phyloP scores from a whole-genome alignment of 345 rosid genomes.

The Lumnitzera littorea region DNA sequence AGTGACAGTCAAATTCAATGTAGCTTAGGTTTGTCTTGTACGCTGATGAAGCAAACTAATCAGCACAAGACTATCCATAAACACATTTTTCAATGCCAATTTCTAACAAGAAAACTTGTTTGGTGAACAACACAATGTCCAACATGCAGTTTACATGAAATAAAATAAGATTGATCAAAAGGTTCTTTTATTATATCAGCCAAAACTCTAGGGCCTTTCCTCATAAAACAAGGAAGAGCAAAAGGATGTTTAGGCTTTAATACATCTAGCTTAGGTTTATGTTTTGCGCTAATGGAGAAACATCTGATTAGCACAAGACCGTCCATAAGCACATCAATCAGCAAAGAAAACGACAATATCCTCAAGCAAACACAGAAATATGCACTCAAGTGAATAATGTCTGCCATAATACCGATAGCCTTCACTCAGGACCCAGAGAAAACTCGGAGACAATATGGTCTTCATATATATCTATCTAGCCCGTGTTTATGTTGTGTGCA shows the following conservation, averaged over 20 bases:
- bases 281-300: constrained; percentile 14
- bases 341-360: not conserved
- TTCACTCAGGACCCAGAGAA: too few species aligned
- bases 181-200: not conserved
- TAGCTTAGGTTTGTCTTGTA: constrained; percentile 52
- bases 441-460: too few species aligned
- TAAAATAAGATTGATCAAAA: not conserved
- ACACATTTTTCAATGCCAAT: constrained; percentile 8
- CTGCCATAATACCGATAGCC: not conserved
- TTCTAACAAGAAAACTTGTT: too few species aligned
- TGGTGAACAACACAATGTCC: too few species aligned
- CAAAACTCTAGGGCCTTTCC: not conserved
- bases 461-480: too few species aligned
- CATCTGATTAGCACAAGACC: constrained; percentile 19
- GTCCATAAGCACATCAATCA: constrained; percentile 17
- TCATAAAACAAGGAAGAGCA: not conserved
- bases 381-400: not conserved
- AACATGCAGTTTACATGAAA: not conserved
- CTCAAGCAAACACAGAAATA: too few species aligned
- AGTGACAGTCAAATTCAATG: constrained; percentile 16
- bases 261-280: constrained; percentile 16
- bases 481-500: not conserved
- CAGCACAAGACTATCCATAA: constrained; percentile 52
- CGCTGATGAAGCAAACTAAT: constrained; percentile 18
- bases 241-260: not conserved